Evolutionary conservation across 805 yeast species (phyloP), one percentile per base, ranked within the genome.

Genomic region (Brettanomyces bruxellensis): DNA sequence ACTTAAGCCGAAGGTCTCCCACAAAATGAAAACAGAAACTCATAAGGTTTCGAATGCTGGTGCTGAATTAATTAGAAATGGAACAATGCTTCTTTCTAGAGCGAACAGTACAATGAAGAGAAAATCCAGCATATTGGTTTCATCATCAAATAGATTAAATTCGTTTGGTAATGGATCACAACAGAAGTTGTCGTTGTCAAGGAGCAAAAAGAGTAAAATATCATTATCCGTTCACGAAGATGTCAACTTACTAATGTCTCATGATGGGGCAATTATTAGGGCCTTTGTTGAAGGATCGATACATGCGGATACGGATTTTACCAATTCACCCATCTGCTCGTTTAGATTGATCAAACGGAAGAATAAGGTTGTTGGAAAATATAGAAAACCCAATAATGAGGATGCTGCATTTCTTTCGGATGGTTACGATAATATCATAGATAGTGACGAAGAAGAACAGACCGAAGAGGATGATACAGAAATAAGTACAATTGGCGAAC

Each of bases 261-360:
- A 81, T 6, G 74, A 77, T 46, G 86, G 87, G 1, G 73, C 78
- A 18, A 70, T 84, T 1, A 65, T 86, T 30, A 73, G 84, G 47
- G 74, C 89, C 0, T 82, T 78, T 56, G 86, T 89, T 24, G 86
- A 83, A 51, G 97, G 97, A 4, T 68, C 75, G 9, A 79, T 90
- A 41, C 70, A 74, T 44, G 73, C 87, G 73, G 80, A 81, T 43
- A 70, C 91, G 0, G 86, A 80, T 39, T 64, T 90, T 11, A 73
- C 86, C 0, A 96, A 96, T 3, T 78, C 80, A 75, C 96, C 97
- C 0, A 73, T 74, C 24, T 90, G 96, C 61, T 76, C 80, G 42
- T 81, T 90, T 60, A 95, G 91, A 0, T 70, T 91, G 42, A 79
- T 23, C 37, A 25, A 18, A 38, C 36, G 24, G 14, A 44, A 23